Evolutionary conservation across 805 yeast genomes (phyloP), one percentile per base, ranked within the genome.

Genomic region (Candida saitoana): DNA sequence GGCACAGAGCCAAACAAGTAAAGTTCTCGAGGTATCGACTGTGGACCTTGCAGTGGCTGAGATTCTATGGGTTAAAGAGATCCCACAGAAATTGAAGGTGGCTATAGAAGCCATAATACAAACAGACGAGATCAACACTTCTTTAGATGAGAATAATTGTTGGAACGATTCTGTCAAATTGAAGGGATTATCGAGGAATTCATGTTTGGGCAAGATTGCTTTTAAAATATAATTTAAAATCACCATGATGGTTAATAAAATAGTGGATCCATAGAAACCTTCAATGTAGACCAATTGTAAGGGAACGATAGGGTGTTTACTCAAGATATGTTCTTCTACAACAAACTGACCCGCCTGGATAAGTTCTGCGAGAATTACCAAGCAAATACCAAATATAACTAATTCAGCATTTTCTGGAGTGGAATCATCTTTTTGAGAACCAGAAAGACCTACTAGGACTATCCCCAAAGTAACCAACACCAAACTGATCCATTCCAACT

Each of bases 31-130:
- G 0, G 89, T 81, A 54, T 86, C 95, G 39, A 86, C 76, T 2
- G 93, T 86, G 17, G 88, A 80, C 54, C 93, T 70, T 2, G 90
- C 73, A 1, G 95, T 85, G 25, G 95, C 93, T 40, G 84, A 80
- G 37, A 85, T 56, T 36, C 64, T 62, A 38, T 76, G 71, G 2
- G 95, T 86, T 30, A 86, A 64, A 6, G 87, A 73, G 31, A 84
- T 73, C 2, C 95, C 95, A 51, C 80, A 80, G 58, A 72, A 81
- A 60, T 86, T 86, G 73, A 86, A 86, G 4, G 73, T 52, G 2
- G 88, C 78, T 46, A 86, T 85, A 6, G 85, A 82, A 2, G 81
- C 38, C 91, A 86, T 84, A 47, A 84, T 84, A 34, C 75, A 63
- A 2, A 83, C 16, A 2, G 89, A 80, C 5, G 84, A 67, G 3